Base-by-base conservation (phyloP, 805 yeast species). In the Zygoascus bituminiphila region DNA sequence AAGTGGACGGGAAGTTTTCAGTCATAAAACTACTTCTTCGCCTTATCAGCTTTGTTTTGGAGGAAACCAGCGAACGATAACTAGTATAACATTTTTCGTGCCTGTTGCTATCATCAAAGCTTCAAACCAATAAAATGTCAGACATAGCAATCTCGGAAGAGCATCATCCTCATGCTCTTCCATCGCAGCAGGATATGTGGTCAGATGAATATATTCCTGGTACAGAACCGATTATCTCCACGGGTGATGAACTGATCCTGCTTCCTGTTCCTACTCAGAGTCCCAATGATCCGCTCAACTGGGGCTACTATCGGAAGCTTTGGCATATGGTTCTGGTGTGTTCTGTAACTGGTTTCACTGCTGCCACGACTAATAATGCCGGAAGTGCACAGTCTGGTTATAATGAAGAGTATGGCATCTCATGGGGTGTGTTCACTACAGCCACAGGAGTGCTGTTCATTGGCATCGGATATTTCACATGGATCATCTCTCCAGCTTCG, bases 391-490 rank as follows among this genome's bases (percentile, higher is more conserved):
- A 82, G 57, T 86, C 81, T 52, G 73, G 80, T 0, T 66, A 84
- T 56, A 79, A 81, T 53, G 78, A 71, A 49, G 66, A 70, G n/a
- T 81, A 79, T 56, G 81, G 76, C 17, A 79, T 84, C 52, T 72
- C 84, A 3, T 82, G 80, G 60, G 78, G 72, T 53, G 66, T 82
- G 8, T 82, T 83, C 83, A 82, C 83, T 62, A 78, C 86, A 0
- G 91, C 89, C 48, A 88, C 91, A 1, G 91, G 93, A 51, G 86
- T 84, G 24, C 66, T 84, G 45, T 84, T 84, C 61, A 65, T 79
- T 15, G 79, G 84, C 35, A 82, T 84, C 51, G 91, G 84, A 1
- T 73, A 79, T 64, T 76, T 79, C 33, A 75, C 86, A 1, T 68
- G 81, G 29, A 62, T 84, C 48, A 62, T 81, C 25, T 84, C 87